Evolutionary conservation across 331 rosid genomes (phyloP), one percentile per base, ranked within the genome.

Genomic region (Quercus lobata): DNA sequence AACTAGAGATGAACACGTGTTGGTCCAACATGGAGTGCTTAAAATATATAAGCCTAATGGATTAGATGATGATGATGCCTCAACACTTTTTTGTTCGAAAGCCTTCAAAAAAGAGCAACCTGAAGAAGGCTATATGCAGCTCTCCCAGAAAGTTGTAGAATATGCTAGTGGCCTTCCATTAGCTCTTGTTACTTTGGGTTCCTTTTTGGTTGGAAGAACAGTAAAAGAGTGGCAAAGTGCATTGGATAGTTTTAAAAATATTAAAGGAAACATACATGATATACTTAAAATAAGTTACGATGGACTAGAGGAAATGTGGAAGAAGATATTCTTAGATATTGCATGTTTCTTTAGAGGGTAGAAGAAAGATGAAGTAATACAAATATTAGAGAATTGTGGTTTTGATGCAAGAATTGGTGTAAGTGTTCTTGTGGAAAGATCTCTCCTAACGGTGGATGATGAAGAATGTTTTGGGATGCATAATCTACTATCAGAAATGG

Each of bases 101-200:
- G 74, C 87, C 15, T 84, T 80, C 34, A 41, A 61, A 17, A 46
- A 53, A 3, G 73, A 57, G 7, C 32, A 2, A 25, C 77, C 73
- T 2, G 11, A 10, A 9, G 2, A 11, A 73, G 19, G 34, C 17
- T 77, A 18, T 34, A 44, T 21, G 41, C 29, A 74, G 2, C 27
- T 80, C 25, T 77, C 80, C 7, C n/a, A 1, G 2, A n/a, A 9
- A 5, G 74, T 81, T 32, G 41, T 84, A 18, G 32, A 70, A 30
- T 84, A 78, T 69, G 61, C 76, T 32, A 63, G 18, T 25, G 85
- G 82, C 18, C 21, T 82, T 22, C 81, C 78, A 19, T 82, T 88
- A 24, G 87, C 87, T 57, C 83, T 88, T 37, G 81, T 44, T 34
- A 82, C 82, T 53, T 56, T 88, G 29, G 92, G 90, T 74, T 82